A percentile compares a stretch with the other conserved stretches of the same genome.
Evolutionary conservation across 2,329 filamentous ascomycete genomes (phyloP).

Genomic region (Claviceps cyperi): DNA sequence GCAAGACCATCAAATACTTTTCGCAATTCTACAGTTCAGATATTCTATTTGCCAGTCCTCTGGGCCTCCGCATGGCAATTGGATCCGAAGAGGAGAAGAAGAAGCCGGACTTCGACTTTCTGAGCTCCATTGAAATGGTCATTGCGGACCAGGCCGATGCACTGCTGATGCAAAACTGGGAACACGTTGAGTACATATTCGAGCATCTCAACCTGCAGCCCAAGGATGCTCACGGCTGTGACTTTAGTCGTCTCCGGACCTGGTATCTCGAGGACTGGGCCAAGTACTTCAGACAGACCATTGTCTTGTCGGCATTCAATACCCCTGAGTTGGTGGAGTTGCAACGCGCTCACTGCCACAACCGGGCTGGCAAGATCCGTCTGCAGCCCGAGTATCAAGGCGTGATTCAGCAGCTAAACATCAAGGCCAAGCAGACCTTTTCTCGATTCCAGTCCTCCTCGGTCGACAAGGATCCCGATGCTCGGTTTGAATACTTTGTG

Average conservation of each 20-base stretch:
- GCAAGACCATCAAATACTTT: slow-evolving; percentile 91
- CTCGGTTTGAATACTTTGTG: slow-evolving; percentile 82
- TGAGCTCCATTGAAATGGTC: slow-evolving; percentile 84
- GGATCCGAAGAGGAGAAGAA: slow-evolving; percentile 54
- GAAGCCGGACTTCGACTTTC: slow-evolving; percentile 68
- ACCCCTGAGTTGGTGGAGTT: slow-evolving; percentile 79
- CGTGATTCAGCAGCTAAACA: slow-evolving; percentile 56
- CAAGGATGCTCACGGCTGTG: slow-evolving; percentile 77
- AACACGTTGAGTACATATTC: slow-evolving; percentile 85
- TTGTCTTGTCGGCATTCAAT: slow-evolving; percentile 68
- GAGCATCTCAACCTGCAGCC: slow-evolving; percentile 84
- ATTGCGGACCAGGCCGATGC: slow-evolving; percentile 87
- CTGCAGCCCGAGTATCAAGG: slow-evolving; percentile 55
- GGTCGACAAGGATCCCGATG: slow-evolving; percentile 65
- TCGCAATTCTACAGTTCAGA: slow-evolving; percentile 93
- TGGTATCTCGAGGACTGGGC: slow-evolving; percentile 92
- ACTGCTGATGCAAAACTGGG: slow-evolving; percentile 96
- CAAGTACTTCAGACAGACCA: slow-evolving; percentile 67
- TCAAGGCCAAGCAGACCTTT: slow-evolving; percentile 75
- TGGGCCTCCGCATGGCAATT: slow-evolving; percentile 82
- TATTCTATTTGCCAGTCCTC: slow-evolving; percentile 79
- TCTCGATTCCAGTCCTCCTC: slow-evolving; percentile 64
- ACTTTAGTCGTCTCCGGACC: slow-evolving; percentile 76
- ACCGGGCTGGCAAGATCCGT: slow-evolving; percentile 67
- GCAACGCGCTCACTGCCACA: slow-evolving; percentile 61